phyloP scores from a whole-genome alignment of 2,329 filamentous ascomycete genomes.

The Phialemonium atrogriseum region DNA sequence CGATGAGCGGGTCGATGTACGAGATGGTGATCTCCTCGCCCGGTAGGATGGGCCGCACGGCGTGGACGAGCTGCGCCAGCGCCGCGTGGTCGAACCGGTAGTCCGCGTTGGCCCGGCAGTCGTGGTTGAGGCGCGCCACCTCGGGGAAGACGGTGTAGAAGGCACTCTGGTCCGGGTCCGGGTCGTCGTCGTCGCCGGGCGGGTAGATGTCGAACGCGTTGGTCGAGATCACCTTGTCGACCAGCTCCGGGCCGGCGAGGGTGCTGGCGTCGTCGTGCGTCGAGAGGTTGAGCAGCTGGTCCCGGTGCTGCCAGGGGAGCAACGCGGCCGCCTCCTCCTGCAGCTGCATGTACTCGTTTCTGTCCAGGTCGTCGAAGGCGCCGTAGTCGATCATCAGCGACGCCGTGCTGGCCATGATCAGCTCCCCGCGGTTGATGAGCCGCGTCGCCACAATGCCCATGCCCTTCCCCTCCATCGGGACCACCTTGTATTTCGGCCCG shows the following conservation, averaged over 20 bases:
- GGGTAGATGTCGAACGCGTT: conserved; percentile 30
- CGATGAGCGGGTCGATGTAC: conserved; percentile 28
- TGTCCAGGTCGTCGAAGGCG: conserved; percentile 21
- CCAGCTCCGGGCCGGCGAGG: conserved; percentile 15
- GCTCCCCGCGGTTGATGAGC: conserved; percentile 25
- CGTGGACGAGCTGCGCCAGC: conserved; percentile 29
- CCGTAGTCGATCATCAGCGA: conserved; percentile 30
- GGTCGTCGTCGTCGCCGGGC: conserved; percentile 18
- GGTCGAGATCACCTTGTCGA: conserved; percentile 27
- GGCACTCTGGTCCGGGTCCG: conserved; percentile 17
- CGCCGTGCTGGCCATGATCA: conserved; percentile 31
- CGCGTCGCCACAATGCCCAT: conserved; percentile 26
- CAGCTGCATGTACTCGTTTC: conserved; percentile 17
- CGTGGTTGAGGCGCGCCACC: conserved; percentile 35
- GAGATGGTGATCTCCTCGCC: conserved; percentile 35
- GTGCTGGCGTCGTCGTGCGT: conserved; percentile 18
- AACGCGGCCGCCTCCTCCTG: conserved; percentile 21
- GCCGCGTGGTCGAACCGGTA: conserved; percentile 31
- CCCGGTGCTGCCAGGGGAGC: conserved; percentile 21
- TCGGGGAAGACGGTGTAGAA: conserved; percentile 31
- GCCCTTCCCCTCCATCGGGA: conserved; percentile 28
- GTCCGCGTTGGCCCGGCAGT: conserved; percentile 35
- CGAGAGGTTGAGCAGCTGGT: conserved; percentile 26
- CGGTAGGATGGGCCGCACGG: conserved; percentile 27
- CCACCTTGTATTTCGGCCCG: conserved; percentile 22